Evolutionary conservation across 805 yeast genomes (phyloP).

Genomic region (Kluyveromyces nonfermentans): DNA sequence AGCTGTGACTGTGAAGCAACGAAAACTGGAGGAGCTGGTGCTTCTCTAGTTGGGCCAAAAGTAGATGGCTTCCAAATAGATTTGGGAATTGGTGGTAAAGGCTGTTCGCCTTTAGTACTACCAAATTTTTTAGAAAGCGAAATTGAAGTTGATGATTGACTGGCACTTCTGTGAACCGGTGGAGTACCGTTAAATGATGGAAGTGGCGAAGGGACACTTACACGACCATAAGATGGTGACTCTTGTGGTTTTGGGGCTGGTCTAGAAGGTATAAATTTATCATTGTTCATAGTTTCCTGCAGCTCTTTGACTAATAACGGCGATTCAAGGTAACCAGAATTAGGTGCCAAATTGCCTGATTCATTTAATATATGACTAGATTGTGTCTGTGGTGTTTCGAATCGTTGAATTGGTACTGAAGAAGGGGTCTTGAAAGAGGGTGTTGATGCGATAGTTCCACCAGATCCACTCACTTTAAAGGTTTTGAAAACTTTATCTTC

Average conservation of each 20-base stretch:
- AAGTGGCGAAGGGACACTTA: slow-evolving; percentile 21
- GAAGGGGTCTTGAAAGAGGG: slow-evolving; percentile 31
- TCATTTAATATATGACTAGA: background rate
- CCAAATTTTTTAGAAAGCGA: slow-evolving; percentile 12
- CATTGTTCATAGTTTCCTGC: slow-evolving; percentile 25
- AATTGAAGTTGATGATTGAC: slow-evolving; percentile 11
- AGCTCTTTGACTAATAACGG: slow-evolving; percentile 13
- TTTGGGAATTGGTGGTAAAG: slow-evolving; percentile 18
- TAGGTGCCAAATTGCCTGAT: background rate
- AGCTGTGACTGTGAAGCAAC: slow-evolving; percentile 13
- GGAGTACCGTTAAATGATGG: slow-evolving; percentile 11
- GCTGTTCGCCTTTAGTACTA: slow-evolving; percentile 17
- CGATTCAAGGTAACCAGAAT: slow-evolving; percentile 13
- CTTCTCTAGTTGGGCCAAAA: background rate
- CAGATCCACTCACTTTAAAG: slow-evolving; percentile 24
- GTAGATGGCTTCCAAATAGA: background rate
- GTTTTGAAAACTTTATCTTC: slow-evolving; percentile 35
- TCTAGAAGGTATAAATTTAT: slow-evolving; percentile 49
- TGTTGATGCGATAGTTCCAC: slow-evolving; percentile 19
- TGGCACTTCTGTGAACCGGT: slow-evolving; percentile 10
- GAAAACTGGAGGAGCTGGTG: slow-evolving; percentile 1
- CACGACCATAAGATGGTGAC: slow-evolving; percentile 10
- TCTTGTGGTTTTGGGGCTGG: slow-evolving; percentile 60
- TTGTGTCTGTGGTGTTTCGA: slow-evolving; percentile 6
- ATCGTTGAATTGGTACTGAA: slow-evolving; percentile 10